A percentile compares a stretch with the other conserved stretches of the same genome.
phyloP scores from a whole-genome alignment of 352 stramenopile genomes.

The Phytophthora cactorum region DNA sequence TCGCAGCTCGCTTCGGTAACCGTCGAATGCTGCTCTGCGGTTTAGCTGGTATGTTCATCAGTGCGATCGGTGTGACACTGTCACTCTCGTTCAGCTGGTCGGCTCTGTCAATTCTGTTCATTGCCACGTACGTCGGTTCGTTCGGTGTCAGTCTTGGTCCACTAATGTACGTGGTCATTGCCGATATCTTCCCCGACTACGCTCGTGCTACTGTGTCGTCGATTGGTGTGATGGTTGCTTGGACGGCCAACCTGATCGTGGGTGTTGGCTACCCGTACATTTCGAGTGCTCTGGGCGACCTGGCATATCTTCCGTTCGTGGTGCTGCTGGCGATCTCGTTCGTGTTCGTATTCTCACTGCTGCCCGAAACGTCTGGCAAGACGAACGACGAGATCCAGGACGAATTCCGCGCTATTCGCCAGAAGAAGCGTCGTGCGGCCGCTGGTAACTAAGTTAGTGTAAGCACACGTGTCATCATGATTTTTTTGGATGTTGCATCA shows the following conservation, averaged over 20 bases:
- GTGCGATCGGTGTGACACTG: slow-evolving; percentile 42
- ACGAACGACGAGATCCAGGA: slow-evolving; percentile 60
- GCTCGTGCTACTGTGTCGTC: slow-evolving; percentile 46
- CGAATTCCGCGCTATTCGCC: slow-evolving; percentile 45
- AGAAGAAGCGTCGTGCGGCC: slow-evolving; percentile 25
- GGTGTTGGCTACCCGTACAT: slow-evolving; percentile 62
- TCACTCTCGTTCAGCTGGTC: slow-evolving; percentile 36
- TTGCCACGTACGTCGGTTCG: slow-evolving; percentile 37
- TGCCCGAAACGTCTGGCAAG: slow-evolving; percentile 55
- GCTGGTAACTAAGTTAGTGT: slow-evolving; percentile 11
- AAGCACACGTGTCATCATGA: too few species aligned
- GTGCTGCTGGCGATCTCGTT: slow-evolving; percentile 35
- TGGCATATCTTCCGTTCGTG: slow-evolving; percentile 46
- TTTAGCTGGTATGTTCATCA: slow-evolving; percentile 44
- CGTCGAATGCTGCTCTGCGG: slow-evolving; percentile 42
- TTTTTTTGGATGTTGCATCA: too few species aligned
- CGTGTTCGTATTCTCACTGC: slow-evolving; percentile 37
- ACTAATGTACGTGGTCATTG: slow-evolving; percentile 53
- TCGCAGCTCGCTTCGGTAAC: slow-evolving; percentile 42
- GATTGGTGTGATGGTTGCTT: slow-evolving; percentile 42
- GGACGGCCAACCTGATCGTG: slow-evolving; percentile 47
- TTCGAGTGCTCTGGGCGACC: slow-evolving; percentile 34
- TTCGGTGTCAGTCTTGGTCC: slow-evolving; percentile 42
- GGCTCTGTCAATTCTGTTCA: slow-evolving; percentile 48
- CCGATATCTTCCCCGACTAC: slow-evolving; percentile 49